Evolutionary conservation across 75 land plant species (phyloP).

Genomic region (Sequoiadendron giganteum): DNA sequence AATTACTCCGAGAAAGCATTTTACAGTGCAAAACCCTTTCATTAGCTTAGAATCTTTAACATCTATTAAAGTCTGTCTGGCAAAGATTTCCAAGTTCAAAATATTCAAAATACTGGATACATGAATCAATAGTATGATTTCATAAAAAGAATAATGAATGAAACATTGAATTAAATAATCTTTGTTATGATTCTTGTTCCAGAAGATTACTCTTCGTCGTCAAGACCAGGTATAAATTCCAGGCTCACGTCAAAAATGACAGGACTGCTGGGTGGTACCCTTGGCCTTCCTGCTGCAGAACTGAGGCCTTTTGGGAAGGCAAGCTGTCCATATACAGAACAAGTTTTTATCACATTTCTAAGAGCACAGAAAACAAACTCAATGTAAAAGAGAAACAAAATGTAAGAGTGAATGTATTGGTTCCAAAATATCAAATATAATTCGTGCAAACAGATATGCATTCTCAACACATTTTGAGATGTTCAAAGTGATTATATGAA

Average conservation of each 20-base stretch:
- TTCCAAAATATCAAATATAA: not conserved
- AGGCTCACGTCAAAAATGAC: conserved; percentile 93
- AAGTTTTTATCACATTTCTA: not conserved
- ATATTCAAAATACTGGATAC: not conserved
- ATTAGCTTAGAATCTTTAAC: not conserved
- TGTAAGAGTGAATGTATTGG: not conserved
- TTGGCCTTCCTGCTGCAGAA: conserved; percentile 95
- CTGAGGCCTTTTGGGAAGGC: conserved; percentile 93
- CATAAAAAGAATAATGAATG: not conserved
- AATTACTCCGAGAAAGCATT: too few species aligned
- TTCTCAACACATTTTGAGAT: not conserved
- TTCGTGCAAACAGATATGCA: not conserved
- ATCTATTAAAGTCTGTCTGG: not conserved
- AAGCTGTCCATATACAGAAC: conserved; percentile 45
- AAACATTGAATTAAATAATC: not conserved
- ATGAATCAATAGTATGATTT: not conserved
- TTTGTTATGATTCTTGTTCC: not conserved
- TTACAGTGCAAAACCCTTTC: not conserved
- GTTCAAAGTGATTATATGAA: not conserved
- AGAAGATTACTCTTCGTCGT: conserved; percentile 33
- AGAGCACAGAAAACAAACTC: not conserved
- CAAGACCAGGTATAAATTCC: conserved; percentile 90
- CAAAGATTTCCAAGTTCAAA: not conserved
- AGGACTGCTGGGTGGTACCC: conserved; percentile 92
- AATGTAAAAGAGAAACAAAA: not conserved